These are phyloP conservation scores for Diversispora eburnea DNA, from an alignment of 192 early-diverging fungal genomes.

Conservation along the genomic window DNA sequence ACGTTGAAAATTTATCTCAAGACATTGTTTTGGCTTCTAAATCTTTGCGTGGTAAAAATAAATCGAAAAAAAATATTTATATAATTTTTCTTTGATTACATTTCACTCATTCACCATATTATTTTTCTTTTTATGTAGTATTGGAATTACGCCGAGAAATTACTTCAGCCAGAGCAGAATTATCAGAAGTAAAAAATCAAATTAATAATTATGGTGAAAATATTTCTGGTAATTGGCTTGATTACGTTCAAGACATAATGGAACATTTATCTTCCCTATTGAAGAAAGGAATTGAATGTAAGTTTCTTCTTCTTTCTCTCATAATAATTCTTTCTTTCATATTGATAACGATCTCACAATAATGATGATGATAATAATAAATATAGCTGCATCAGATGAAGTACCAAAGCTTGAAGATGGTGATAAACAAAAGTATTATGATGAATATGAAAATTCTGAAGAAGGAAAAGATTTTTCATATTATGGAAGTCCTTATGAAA, in stretches of 20 bases:
- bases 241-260: conserved; percentile 25
- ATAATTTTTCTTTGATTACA: not conserved
- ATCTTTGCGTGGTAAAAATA: conserved; percentile 14
- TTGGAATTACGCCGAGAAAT: conserved; percentile 25
- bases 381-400: conserved; percentile 10
- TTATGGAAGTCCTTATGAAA: not conserved
- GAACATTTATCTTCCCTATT: conserved; percentile 13
- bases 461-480: not conserved
- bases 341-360: not conserved
- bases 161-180: conserved; percentile 3
- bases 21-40: conserved; percentile 19
- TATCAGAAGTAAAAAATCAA: conserved; percentile 19
- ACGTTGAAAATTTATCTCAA: not conserved
- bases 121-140: not conserved
- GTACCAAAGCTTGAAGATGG: not conserved
- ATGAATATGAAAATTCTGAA: not conserved
- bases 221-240: conserved; percentile 12
- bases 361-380: not conserved
- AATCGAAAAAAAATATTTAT: not conserved
- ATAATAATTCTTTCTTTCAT: not conserved
- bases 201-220: conserved; percentile 6
- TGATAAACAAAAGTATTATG: not conserved
- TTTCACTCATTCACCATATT: not conserved
- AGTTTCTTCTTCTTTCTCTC: not conserved
- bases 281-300: conserved; percentile 27